Evolutionary conservation across 1,284 basidiomycete species (phyloP).

Genomic region (Abortiporus biennis): DNA sequence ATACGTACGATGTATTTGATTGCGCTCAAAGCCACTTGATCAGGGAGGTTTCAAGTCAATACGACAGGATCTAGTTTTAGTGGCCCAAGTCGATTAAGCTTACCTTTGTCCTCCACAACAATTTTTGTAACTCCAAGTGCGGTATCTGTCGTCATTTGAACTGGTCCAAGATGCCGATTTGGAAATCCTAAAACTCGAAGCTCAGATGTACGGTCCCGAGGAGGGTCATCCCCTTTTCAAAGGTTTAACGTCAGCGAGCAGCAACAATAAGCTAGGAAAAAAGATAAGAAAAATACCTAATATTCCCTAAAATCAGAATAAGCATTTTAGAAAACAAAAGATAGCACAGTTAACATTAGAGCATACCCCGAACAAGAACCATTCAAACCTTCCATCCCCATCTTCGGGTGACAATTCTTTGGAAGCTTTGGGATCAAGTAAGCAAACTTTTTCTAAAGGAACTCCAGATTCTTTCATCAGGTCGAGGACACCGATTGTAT

Average conservation of each 20-base stretch:
- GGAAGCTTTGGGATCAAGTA: slow-evolving; percentile 84
- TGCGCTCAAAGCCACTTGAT: slow-evolving; percentile 2
- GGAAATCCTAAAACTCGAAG: slow-evolving; percentile 86
- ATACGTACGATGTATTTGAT: slow-evolving; percentile 1
- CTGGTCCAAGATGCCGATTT: slow-evolving; percentile 70
- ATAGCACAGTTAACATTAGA: background rate
- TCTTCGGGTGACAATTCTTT: slow-evolving; percentile 68
- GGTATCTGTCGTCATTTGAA: slow-evolving; percentile 99
- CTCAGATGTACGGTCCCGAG: slow-evolving; percentile 83
- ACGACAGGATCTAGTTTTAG: slow-evolving; percentile 51
- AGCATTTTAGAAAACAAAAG: slow-evolving; percentile 1
- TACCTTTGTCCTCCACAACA: slow-evolving; percentile 77
- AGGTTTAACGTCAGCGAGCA: background rate
- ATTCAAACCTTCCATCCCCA: slow-evolving; percentile 66
- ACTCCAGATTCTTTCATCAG: slow-evolving; percentile 52
- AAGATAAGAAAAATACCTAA: slow-evolving; percentile 34
- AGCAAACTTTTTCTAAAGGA: slow-evolving; percentile 62
- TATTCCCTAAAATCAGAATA: slow-evolving; percentile 42
- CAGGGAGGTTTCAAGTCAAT: slow-evolving; percentile 42
- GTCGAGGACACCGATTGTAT: slow-evolving; percentile 60
- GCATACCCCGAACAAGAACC: slow-evolving; percentile 83
- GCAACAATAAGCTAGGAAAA: background rate
- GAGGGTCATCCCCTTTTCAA: slow-evolving; percentile 79
- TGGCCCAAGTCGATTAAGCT: slow-evolving; percentile 1
- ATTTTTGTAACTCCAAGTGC: slow-evolving; percentile 90